phyloP scores from a whole-genome alignment of 1,139 yeast genomes.

The Geotrichum reessii region DNA sequence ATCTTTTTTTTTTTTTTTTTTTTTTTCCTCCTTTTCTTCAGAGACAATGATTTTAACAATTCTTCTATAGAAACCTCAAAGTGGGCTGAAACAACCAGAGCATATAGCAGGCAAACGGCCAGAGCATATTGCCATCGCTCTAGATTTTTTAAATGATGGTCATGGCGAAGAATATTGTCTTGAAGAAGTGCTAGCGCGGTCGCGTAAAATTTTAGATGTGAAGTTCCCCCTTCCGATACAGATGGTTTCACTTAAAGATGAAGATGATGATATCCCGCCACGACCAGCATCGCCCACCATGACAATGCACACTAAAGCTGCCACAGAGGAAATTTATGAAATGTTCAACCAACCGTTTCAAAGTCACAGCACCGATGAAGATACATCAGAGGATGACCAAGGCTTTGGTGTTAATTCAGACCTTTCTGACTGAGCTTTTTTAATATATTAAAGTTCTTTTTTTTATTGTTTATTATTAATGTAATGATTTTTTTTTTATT shows the following conservation, averaged over 20 bases:
- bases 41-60: neutral
- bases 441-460: neutral
- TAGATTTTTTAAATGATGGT: conserved; percentile 42
- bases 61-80: neutral
- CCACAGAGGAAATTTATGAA: conserved; percentile 64
- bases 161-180: conserved; percentile 51
- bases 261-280: conserved; percentile 15
- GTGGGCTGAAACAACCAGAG: conserved; percentile 12
- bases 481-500: too few relatives aligned
- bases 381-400: conserved; percentile 23
- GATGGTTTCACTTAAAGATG: conserved; percentile 26
- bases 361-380: conserved; percentile 21
- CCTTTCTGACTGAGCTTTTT: neutral
- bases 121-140: conserved; percentile 53
- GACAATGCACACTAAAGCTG: conserved; percentile 70
- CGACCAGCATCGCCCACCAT: conserved; percentile 57
- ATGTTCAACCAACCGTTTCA: conserved; percentile 68
- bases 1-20: neutral
- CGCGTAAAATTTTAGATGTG: conserved; percentile 34
- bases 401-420: neutral
- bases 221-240: conserved; percentile 21
- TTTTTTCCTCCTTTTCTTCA: neutral
- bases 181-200: conserved; percentile 55
- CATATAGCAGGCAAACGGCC: conserved; percentile 41
- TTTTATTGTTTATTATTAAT: too few relatives aligned